phyloP scores from a whole-genome alignment of 2,329 filamentous ascomycete genomes.

The Claviceps sp. region DNA sequence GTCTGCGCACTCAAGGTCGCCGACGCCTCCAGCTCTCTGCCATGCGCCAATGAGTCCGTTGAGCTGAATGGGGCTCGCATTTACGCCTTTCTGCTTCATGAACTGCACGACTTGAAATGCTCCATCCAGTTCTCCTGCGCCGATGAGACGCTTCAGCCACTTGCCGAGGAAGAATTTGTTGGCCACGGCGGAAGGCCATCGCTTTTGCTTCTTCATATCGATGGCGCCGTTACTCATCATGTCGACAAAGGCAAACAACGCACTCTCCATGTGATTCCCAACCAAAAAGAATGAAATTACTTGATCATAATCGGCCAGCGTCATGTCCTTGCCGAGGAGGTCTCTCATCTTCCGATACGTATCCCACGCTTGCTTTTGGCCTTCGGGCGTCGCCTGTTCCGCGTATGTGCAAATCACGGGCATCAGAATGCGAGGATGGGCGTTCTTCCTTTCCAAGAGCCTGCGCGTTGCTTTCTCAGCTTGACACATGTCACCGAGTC shows the following conservation, averaged over 20 bases:
- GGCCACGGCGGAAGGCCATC: slow-evolving; percentile 34
- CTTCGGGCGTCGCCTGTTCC: slow-evolving; percentile 31
- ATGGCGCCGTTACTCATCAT: slow-evolving; percentile 62
- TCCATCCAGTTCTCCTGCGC: slow-evolving; percentile 54
- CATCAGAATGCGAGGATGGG: slow-evolving; percentile 42
- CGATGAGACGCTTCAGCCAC: slow-evolving; percentile 77
- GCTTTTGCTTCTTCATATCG: slow-evolving; percentile 29
- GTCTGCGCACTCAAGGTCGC: slow-evolving; percentile 48
- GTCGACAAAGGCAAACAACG: slow-evolving; percentile 68
- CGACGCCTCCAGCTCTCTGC: slow-evolving; percentile 47
- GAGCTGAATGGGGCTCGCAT: slow-evolving; percentile 59
- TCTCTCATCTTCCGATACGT: slow-evolving; percentile 52
- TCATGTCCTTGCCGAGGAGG: slow-evolving; percentile 46
- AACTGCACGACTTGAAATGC: slow-evolving; percentile 60
- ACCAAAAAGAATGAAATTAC: slow-evolving; percentile 59
- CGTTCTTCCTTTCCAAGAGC: slow-evolving; percentile 34
- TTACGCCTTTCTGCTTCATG: slow-evolving; percentile 57
- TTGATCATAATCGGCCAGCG: slow-evolving; percentile 62
- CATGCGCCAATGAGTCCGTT: slow-evolving; percentile 74
- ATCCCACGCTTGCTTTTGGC: slow-evolving; percentile 47
- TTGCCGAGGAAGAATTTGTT: slow-evolving; percentile 80
- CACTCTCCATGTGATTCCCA: slow-evolving; percentile 49
- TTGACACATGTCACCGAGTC: slow-evolving; percentile 41
- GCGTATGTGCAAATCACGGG: slow-evolving; percentile 58
- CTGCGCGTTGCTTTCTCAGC: slow-evolving; percentile 43